A percentile compares a stretch with the other conserved stretches of the same genome.
These are phyloP conservation scores for Scenedesmus sp. DNA, from an alignment of 163 green algal species.

Conservation along the genomic window DNA sequence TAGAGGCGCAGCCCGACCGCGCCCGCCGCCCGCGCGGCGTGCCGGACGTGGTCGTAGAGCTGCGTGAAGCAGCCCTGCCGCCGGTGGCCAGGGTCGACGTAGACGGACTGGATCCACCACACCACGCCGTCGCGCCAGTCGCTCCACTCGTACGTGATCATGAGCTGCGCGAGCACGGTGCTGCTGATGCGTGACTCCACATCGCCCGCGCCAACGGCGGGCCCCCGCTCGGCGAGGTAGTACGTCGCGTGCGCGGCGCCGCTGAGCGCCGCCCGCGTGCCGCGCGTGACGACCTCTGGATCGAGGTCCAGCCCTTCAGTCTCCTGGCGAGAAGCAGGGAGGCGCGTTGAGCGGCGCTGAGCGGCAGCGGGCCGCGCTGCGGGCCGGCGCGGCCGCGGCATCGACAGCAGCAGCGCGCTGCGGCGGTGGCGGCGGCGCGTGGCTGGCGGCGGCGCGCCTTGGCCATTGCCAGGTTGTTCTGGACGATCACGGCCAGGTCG, in stretches of 20 bases:
- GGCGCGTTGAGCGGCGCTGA: too few relatives aligned
- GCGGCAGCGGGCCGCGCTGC: conserved; percentile 32
- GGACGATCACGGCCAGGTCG: too few relatives aligned
- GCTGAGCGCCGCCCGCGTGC: conserved; percentile 8
- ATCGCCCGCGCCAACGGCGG: too few relatives aligned
- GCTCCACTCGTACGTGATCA: conserved; percentile 67
- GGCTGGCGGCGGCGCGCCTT: conserved; percentile 43
- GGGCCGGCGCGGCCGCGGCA: background rate
- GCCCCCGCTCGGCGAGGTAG: conserved; percentile 31
- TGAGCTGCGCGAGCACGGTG: conserved; percentile 55
- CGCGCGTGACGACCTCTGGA: conserved; percentile 4
- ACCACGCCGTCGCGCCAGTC: conserved; percentile 50
- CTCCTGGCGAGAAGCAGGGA: conserved; percentile 12
- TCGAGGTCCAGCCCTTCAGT: conserved; percentile 42
- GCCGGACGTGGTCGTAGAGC: conserved; percentile 50
- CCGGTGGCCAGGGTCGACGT: conserved; percentile 33
- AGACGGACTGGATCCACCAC: conserved; percentile 63
- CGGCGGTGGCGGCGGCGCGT: conserved; percentile 53
- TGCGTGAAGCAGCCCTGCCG: conserved; percentile 48
- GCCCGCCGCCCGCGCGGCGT: conserved; percentile 25
- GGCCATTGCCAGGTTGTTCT: too few relatives aligned
- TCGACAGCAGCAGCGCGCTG: background rate
- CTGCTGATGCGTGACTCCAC: too few relatives aligned
- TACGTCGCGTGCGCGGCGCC: conserved; percentile 27
- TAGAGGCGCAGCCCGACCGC: conserved; percentile 55